phyloP scores from a whole-genome alignment of 179 eudicot species.

The Silene noctiflora region DNA sequence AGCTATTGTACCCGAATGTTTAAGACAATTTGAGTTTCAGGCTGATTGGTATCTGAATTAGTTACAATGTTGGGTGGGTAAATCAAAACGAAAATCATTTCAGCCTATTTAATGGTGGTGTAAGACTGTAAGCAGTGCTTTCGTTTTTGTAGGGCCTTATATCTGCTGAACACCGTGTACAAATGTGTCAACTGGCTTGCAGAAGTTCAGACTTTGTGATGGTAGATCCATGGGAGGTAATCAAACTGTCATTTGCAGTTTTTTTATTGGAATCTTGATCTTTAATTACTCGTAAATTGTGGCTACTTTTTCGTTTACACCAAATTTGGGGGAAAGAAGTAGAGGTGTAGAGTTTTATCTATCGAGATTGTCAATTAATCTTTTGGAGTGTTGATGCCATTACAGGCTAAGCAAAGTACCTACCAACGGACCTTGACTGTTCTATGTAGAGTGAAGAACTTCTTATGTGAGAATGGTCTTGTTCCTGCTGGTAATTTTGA shows the following conservation, averaged over 20 bases:
- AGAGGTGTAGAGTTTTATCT: not conserved
- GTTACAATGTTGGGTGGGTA: not conserved
- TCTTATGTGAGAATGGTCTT: conserved; percentile 34
- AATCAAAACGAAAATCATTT: not conserved
- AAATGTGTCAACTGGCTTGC: conserved; percentile 84
- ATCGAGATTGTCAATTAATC: not conserved
- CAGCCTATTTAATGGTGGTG: too few relatives aligned
- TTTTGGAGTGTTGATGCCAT: conserved; percentile 1
- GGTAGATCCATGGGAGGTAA: conserved; percentile 99
- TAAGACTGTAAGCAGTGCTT: not conserved
- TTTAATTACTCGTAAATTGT: not conserved
- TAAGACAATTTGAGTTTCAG: too few relatives aligned
- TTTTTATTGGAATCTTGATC: not conserved
- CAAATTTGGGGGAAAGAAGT: not conserved
- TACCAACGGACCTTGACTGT: conserved; percentile 81
- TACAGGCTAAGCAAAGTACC: conserved; percentile 60
- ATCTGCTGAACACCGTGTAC: conserved; percentile 71
- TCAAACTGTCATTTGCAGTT: not conserved
- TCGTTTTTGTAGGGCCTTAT: conserved; percentile 54
- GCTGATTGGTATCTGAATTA: not conserved
- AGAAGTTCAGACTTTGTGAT: conserved; percentile 72
- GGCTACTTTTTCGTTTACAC: not conserved
- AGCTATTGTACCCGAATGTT: too few relatives aligned
- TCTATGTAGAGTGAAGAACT: conserved; percentile 62
- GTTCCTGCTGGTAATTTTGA: conserved; percentile 45